Base-by-base conservation (phyloP, 768 basidiomycete species). In the Auricularia cornea region DNA sequence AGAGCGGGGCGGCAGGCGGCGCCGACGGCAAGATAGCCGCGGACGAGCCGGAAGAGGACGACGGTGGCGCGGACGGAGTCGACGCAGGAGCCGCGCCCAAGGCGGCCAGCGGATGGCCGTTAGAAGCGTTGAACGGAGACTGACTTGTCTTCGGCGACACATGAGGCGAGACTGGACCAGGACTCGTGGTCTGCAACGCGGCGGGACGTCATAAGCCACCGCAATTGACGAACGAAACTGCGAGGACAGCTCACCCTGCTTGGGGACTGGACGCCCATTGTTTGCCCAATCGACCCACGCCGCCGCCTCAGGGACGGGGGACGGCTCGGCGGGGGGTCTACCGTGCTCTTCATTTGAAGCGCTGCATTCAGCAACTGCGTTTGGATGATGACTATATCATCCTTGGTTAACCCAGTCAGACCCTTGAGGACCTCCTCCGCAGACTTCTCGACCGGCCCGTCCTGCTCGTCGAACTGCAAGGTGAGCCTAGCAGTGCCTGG, bases 231-330 rank as follows among this genome's bases (percentile, higher is more conserved):
- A 23, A 48, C 20, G 2, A 48, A 48, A 20, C 20, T 48, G 23
- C 20, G 44, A 16, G 44, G 6, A 48, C 20, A 14, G 6, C 16
- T 23, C 44, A 18, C 23, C 20, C 44, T 48, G 44, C 44, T 48
- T 6, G 44, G 44, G 44, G 44, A 48, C 23, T 48, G 44, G 11
- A 23, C 44, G 23, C 44, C 44, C 44, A 84, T 87, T 12, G 89
- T 89, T 73, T 91, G 89, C n/a, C 90, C 90, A 16, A 88, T 90
- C 1, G 90, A 92, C 12, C 89, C 89, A 41, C 90, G 80, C 59
- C 91, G 81, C 66, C 84, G 83, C 62, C 90, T 80, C 67, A 90
- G 76, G 23, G 64, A 63, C n/a, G 90, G 91, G 60, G 84, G 85
- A 0, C 81, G 77, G 56, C 89, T 84, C 67, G 85, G 83, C 12